A percentile compares a stretch with the other conserved stretches of the same genome.
Conservation (phyloP, 768 basidiomycete genomes). For the Chalciporus chontae region DNA sequence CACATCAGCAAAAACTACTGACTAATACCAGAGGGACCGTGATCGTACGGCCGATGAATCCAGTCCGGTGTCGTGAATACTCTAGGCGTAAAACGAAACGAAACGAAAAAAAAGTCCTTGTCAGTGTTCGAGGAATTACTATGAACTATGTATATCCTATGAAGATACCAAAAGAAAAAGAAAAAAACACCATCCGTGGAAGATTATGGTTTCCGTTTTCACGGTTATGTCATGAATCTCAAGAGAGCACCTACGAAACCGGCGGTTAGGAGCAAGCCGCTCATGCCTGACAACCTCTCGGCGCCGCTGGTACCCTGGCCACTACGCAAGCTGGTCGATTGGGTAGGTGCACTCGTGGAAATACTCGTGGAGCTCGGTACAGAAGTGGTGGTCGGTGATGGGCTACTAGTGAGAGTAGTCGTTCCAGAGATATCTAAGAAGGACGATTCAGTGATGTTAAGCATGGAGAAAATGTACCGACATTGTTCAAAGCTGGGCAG, state of each 20-base stretch:
- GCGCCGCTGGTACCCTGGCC: not conserved
- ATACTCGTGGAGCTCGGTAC: not conserved
- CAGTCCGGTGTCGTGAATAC: too few relatives aligned
- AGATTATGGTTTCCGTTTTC: too few relatives aligned
- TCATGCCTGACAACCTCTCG: not conserved
- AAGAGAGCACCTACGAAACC: not conserved
- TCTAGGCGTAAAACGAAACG: too few relatives aligned
- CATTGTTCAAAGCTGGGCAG: conserved; percentile 35
- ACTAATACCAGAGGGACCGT: too few relatives aligned
- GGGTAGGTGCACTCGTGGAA: not conserved
- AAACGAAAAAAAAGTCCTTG: too few relatives aligned
- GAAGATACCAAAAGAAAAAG: too few relatives aligned
- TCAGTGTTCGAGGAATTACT: too few relatives aligned
- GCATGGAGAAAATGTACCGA: conserved; percentile 14
- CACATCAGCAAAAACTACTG: too few relatives aligned
- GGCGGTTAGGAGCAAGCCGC: not conserved
- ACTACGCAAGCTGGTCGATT: too few relatives aligned
- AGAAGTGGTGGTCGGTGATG: not conserved
- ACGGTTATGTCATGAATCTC: not conserved
- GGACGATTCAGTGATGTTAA: not conserved
- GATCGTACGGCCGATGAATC: too few relatives aligned
- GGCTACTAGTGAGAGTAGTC: not conserved
- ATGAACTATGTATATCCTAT: too few relatives aligned
- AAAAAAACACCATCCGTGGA: too few relatives aligned
- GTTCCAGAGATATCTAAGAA: conserved; percentile 8